Evolutionary conservation across 768 basidiomycete species (phyloP).

Genomic region (Amanita thiersii): DNA sequence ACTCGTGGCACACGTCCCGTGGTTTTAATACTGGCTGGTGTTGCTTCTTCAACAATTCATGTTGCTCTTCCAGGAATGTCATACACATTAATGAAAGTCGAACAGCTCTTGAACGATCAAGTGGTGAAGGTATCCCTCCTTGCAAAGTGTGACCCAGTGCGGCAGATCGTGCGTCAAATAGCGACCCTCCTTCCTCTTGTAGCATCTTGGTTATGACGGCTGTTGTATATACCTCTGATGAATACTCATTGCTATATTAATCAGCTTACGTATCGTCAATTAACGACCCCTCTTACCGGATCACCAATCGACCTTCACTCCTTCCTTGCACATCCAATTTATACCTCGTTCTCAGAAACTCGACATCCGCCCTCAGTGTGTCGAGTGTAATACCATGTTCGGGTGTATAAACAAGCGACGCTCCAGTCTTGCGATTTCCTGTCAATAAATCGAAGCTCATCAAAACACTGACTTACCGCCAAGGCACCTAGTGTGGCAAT

Average conservation of each 20-base stretch:
- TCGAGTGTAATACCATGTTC: slow-evolving; percentile 85
- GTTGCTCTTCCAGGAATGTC: slow-evolving; percentile 86
- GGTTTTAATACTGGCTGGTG: slow-evolving; percentile 33
- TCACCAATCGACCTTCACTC: slow-evolving; percentile 88
- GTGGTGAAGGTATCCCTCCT: slow-evolving; percentile 91
- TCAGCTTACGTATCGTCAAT: slow-evolving; percentile 6
- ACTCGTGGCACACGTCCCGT: slow-evolving; percentile 50
- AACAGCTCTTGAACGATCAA: slow-evolving; percentile 87
- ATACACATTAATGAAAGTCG: slow-evolving; percentile 90
- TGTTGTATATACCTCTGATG: slow-evolving; percentile 87
- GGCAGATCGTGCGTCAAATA: slow-evolving; percentile 95
- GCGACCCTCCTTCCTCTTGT: slow-evolving; percentile 84
- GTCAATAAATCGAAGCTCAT: slow-evolving; percentile 1
- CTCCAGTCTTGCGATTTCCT: slow-evolving; percentile 60
- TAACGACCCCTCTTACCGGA: slow-evolving; percentile 50
- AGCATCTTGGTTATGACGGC: slow-evolving; percentile 90
- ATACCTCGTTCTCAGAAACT: slow-evolving; percentile 83
- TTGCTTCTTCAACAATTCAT: slow-evolving; percentile 44
- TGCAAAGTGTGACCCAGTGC: slow-evolving; percentile 96
- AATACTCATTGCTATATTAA: slow-evolving; percentile 62
- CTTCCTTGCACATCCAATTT: slow-evolving; percentile 80
- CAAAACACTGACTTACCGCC: slow-evolving; percentile 53
- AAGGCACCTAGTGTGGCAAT: slow-evolving; percentile 93
- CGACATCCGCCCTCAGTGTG: slow-evolving; percentile 73
- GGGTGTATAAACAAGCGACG: slow-evolving; percentile 89